Evolutionary conservation across 1,284 basidiomycete genomes (phyloP), one percentile per base, ranked within the genome.

Genomic region (Apiotrichum sp.): DNA sequence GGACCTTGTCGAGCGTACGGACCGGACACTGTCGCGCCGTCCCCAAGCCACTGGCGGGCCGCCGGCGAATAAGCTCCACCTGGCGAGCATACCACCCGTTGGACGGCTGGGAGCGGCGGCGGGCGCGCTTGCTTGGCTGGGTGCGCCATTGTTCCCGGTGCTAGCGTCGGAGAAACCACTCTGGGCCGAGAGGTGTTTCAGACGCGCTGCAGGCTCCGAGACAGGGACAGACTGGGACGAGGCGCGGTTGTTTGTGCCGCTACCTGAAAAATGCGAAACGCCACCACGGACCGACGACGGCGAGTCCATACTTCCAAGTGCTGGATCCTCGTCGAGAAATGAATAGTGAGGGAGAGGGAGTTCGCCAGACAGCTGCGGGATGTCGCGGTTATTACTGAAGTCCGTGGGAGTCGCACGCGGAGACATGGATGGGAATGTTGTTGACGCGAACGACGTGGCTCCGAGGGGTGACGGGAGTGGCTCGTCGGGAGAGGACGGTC

Each of bases 31-130:
- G 46, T 61, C 59, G 39, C 59, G 53, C 3, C 50, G 42, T 3
- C 59, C 59, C 59, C 59, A 61, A 2, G 59, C 54, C 4, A 50
- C 46, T 10, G 59, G 48, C 3, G 59, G 59, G 5, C 59, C 59
- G 32, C 57, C 56, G 1, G 56, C 59, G 50, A 61, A 61, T 33
- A 42, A 33, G 50, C 42, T 47, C 49, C 54, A 55, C 47, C 29
- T 10, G 40, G 47, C 40, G 16, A 33, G 16, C 22, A 46, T 4
- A 35, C 29, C 35, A n/a, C 47, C 42, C 14, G 38, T 42, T 47
- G 11, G 41, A 44, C 32, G 33, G 32, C 13, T 38, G 10, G 13
- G 32, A 35, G 22, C 43, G 13, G 14, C 42, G 14, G 46, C 46
- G 35, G 43, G 47, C 10, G 47, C 47, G 13, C 14, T 40, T 2